phyloP scores from a whole-genome alignment of 1,284 basidiomycete genomes.

The Ceratobasidium sp. region DNA sequence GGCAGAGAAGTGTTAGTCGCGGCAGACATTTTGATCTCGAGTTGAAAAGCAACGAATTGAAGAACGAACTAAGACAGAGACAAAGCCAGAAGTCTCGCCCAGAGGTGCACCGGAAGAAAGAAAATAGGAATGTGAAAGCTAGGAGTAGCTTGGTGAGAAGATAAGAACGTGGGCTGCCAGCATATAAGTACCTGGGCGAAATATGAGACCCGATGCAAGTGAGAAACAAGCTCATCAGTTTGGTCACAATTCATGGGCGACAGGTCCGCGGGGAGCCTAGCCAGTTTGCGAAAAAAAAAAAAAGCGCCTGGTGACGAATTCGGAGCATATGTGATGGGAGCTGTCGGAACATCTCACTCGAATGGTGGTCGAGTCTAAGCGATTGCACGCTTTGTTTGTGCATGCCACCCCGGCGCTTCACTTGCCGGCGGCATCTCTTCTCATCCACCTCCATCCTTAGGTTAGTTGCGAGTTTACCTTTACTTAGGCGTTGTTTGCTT shows the following conservation, averaged over 20 bases:
- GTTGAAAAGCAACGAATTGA: not conserved
- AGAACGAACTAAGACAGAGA: constrained; percentile 13
- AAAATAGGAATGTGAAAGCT: constrained; percentile 8
- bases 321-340: constrained; percentile 35
- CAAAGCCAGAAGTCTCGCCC: not conserved
- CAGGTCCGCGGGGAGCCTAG: constrained; percentile 3
- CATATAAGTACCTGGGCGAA: constrained; percentile 28
- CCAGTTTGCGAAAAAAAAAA: not conserved
- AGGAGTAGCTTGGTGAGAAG: constrained; percentile 29
- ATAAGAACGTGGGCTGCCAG: not conserved
- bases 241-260: not conserved
- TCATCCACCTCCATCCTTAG: not conserved
- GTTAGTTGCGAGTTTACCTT: not conserved
- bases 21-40: constrained; percentile 19
- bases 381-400: constrained; percentile 6
- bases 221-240: constrained; percentile 40
- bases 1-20: constrained; percentile 20
- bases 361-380: not conserved
- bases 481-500: not conserved
- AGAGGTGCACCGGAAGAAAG: not conserved
- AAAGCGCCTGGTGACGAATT: constrained; percentile 5
- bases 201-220: constrained; percentile 37
- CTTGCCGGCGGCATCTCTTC: constrained; percentile 26
- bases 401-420: constrained; percentile 15
- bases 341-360: constrained; percentile 20